These are phyloP conservation scores for Graphilbum sp. DNA, from an alignment of 2,329 filamentous ascomycete genomes.

Conservation along the genomic window DNA sequence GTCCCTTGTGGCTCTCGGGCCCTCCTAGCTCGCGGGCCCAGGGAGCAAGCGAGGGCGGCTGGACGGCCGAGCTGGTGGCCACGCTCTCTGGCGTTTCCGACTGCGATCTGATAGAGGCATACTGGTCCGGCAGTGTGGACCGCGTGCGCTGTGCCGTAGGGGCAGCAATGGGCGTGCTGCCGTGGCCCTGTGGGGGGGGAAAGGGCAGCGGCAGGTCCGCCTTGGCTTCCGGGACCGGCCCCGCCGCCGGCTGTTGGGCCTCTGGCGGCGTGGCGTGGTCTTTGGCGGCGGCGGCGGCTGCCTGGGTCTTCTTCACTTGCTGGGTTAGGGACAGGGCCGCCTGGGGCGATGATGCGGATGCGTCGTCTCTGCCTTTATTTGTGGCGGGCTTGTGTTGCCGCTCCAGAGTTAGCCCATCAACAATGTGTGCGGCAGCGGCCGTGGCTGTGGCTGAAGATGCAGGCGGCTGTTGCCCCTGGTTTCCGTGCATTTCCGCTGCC, in stretches of 20 bases:
- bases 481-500: background rate
- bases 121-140: conserved; percentile 67
- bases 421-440: conserved; percentile 4
- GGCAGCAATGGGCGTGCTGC: conserved; percentile 62
- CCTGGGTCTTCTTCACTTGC: conserved; percentile 63
- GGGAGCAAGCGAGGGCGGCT: conserved; percentile 62
- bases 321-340: conserved; percentile 55
- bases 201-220: conserved; percentile 61
- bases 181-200: conserved; percentile 53
- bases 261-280: conserved; percentile 35
- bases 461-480: background rate
- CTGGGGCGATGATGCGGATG: conserved; percentile 17
- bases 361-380: background rate
- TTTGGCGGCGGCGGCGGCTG: conserved; percentile 30
- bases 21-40: conserved; percentile 85
- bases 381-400: conserved; percentile 7
- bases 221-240: conserved; percentile 40
- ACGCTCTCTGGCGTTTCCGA: conserved; percentile 55
- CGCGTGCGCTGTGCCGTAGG: conserved; percentile 74
- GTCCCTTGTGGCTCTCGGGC: conserved; percentile 55
- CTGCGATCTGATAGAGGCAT: conserved; percentile 44
- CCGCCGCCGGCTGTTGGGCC: too few species aligned
- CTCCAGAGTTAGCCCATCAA: conserved; percentile 3
- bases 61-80: conserved; percentile 17
- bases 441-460: conserved; percentile 2